Base-by-base conservation (phyloP, 768 basidiomycete genomes). In the Paxillus rubicundulus region DNA sequence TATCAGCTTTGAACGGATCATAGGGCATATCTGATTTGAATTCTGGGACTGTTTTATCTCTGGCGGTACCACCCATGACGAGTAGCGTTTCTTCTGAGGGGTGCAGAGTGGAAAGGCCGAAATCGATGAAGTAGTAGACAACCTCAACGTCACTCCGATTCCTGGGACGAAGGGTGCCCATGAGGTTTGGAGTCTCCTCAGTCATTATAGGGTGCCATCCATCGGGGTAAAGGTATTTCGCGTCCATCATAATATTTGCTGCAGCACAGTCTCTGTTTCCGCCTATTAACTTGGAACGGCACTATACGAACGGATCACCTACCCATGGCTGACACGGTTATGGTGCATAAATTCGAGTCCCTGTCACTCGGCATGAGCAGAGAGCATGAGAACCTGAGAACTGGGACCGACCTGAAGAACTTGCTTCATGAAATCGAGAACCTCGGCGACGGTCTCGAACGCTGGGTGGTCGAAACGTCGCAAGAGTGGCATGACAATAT, bases 291-390 rank as follows among this genome's bases (percentile, higher is more conserved):
- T 36, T 9, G 55, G 21, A 49, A 55, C 45, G 59, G 55, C 28
- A 49, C 8, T 42, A 4, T 8, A 24, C 5, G 30, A 18, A 20
- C 16, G 27, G 24, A 30, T 14, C n/a, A 40, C 63, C 2, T 53
- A 72, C 74, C 72, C 54, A 49, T 74, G 72, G 6, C 68, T 67
- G 18, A 75, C 61, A 33, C 62, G 58, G 43, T 66, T 61, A 10
- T 63, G 17, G 45, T 76, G 74, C 40, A 75, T 67, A 40, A 70
- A 76, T 10, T 57, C 56, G 1, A 74, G 49, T 2, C 71, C 71
- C 72, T 74, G 17, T 33, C 9, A 40, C 16, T 44, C 9, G 14
- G 32, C n/a, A 10, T 36, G 37, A 37, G 17, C 13, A 20, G 14
- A 24, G 17, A 5, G 10, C 0, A 0, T 3, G 3, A 18, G 12